A percentile compares a stretch with the other conserved stretches of the same genome.
Conservation (phyloP, 2,329 filamentous ascomycete species). For the Paracorniculantispora psalliotae region DNA sequence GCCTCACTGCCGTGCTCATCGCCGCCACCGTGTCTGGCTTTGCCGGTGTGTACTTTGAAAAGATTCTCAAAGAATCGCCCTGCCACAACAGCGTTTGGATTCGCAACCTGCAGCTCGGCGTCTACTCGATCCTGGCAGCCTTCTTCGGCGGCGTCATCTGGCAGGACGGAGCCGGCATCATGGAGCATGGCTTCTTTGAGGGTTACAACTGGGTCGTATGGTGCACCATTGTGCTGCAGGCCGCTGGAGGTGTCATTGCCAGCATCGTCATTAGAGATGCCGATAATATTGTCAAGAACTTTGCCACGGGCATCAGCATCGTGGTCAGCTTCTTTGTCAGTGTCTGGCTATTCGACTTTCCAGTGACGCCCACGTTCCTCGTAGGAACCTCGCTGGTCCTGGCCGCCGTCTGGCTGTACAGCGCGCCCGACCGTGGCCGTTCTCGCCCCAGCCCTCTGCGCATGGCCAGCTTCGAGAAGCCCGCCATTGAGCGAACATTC, state of each 20-base stretch:
- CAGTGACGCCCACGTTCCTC: slow-evolving; percentile 71
- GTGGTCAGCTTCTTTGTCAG: slow-evolving; percentile 81
- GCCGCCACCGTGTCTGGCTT: slow-evolving; percentile 78
- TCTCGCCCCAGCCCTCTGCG: slow-evolving; percentile 59
- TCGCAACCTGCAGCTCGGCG: slow-evolving; percentile 87
- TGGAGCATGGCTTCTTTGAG: slow-evolving; percentile 83
- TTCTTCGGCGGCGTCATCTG: slow-evolving; percentile 81
- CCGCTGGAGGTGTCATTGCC: slow-evolving; percentile 76
- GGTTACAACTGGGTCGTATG: slow-evolving; percentile 93
- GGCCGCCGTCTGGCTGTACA: slow-evolving; percentile 81
- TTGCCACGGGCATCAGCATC: slow-evolving; percentile 89
- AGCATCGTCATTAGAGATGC: slow-evolving; percentile 37
- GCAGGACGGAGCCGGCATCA: slow-evolving; percentile 80
- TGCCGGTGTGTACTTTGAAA: slow-evolving; percentile 84
- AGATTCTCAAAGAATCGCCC: slow-evolving; percentile 81
- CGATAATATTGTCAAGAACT: slow-evolving; percentile 83
- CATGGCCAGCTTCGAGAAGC: slow-evolving; percentile 74
- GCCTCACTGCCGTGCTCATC: slow-evolving; percentile 70
- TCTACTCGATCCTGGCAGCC: slow-evolving; percentile 89
- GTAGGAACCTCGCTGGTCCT: slow-evolving; percentile 75
- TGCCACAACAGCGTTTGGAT: slow-evolving; percentile 80
- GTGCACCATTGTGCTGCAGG: slow-evolving; percentile 77
- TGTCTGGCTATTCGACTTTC: slow-evolving; percentile 78
- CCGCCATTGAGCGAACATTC: slow-evolving; percentile 47
- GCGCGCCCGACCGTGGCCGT: slow-evolving; percentile 53